A percentile compares a stretch with the other conserved stretches of the same genome.
Evolutionary conservation across 768 basidiomycete species (phyloP).

Genomic region (Mycena vitilis): DNA sequence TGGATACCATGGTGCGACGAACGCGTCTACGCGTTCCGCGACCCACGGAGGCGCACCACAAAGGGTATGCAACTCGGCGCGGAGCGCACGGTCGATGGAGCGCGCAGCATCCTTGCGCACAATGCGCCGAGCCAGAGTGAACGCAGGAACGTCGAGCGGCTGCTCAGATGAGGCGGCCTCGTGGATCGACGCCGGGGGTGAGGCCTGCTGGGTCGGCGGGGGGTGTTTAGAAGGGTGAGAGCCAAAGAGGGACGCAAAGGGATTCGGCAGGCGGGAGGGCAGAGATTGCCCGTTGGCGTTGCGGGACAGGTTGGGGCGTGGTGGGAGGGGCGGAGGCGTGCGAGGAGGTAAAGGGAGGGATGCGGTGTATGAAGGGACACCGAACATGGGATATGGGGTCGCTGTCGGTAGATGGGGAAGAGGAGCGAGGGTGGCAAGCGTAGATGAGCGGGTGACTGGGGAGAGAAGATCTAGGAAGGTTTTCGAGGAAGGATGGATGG

Average conservation of each 20-base stretch:
- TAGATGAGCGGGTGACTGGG: slow-evolving; percentile 47
- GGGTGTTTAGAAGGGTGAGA: slow-evolving; percentile 42
- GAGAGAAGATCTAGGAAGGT: slow-evolving; percentile 52
- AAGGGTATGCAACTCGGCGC: slow-evolving; percentile 64
- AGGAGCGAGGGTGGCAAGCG: slow-evolving; percentile 60
- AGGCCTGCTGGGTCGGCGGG: slow-evolving; percentile 44
- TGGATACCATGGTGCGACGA: slow-evolving; percentile 67
- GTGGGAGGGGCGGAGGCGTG: slow-evolving; percentile 49
- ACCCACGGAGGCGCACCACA: slow-evolving; percentile 64
- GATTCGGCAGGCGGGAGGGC: slow-evolving; percentile 71
- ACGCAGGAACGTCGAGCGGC: slow-evolving; percentile 67
- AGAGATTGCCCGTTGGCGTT: slow-evolving; percentile 47
- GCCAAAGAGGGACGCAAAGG: slow-evolving; percentile 87
- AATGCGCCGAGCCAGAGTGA: slow-evolving; percentile 66
- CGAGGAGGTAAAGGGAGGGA: slow-evolving; percentile 64
- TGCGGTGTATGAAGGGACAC: slow-evolving; percentile 56
- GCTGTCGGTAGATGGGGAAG: slow-evolving; percentile 56
- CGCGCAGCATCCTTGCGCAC: slow-evolving; percentile 65
- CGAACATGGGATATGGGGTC: slow-evolving; percentile 60
- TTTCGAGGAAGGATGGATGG: slow-evolving; percentile 55
- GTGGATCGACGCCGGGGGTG: slow-evolving; percentile 47
- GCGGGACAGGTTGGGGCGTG: slow-evolving; percentile 44
- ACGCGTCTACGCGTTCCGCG: slow-evolving; percentile 66
- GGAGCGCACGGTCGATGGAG: slow-evolving; percentile 64
- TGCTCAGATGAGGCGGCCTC: slow-evolving; percentile 43